Evolutionary conservation across 225 moss, liverwort and hornwort genomes (phyloP), one percentile per base, ranked within the genome.

Genomic region (Sphagnum contortum): DNA sequence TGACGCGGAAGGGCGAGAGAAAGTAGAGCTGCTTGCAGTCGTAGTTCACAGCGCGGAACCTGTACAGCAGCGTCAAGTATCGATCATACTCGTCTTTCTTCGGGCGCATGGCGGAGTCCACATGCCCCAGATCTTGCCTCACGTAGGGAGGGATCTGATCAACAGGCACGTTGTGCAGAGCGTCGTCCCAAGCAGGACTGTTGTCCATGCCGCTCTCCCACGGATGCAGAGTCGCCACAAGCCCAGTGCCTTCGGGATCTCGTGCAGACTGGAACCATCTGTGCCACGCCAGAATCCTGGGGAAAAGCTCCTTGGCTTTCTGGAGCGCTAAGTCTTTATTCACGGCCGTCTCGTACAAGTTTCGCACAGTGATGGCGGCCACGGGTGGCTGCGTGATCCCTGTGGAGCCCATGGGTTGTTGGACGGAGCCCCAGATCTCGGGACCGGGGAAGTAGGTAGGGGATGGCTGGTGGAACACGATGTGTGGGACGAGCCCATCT

Each of bases 131-230:
- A 53, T 74, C 73, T 7, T 45, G 55, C 57, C 73, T 57, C 68
- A 68, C 73, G 44, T 74, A 74, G 2, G 73, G 69, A 9, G 73
- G 73, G 12, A 74, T 62, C 4, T 63, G 13, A 48, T 68, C 69
- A 4, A 74, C 73, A 4, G 73, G 73, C 29, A 74, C 69, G 12
- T 67, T 52, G 14, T 12, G 29, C 47, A 74, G 12, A 7, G 73
- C 48, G 8, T 74, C 68, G 14, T 74, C 73, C 73, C 73, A 74
- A 11, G 73, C 69, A 9, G 73, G 73, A 10, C 69, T 69, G 57
- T 74, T 74, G 55, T 74, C 73, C 73, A 74, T 74, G 45, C 73
- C 73, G 50, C 63, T 69, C 73, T 74, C 73, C 73, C 73, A 74
- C 4, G 73, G 73, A 57, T 69, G 73, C 51, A 74, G 68, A 12